Base-by-base conservation (phyloP, 768 basidiomycete species). In the Lactarius sanguifluus region DNA sequence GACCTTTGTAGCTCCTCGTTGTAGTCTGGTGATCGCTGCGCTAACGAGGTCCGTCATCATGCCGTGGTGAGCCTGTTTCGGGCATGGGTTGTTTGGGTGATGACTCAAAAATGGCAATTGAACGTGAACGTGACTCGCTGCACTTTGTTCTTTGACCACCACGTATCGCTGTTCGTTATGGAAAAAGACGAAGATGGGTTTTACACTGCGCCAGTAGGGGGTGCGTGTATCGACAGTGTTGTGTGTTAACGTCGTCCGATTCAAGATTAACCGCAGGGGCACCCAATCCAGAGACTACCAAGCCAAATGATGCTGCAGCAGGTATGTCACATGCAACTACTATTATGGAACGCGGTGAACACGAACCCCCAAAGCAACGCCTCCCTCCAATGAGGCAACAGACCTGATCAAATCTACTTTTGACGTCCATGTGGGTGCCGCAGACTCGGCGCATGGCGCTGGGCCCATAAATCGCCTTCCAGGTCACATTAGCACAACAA, bases 401-500 rank as follows among this genome's bases (percentile, higher is more conserved):
- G 89, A 92, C 74, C 83, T 94, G 43, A 83, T 92, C 72, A 83
- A 86, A 68, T 88, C 90, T n/a, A 87, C 85, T 30, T 94, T 91
- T 73, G 91, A 94, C 77, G 92, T 94, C 69, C 83, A 85, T 72
- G 92, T 92, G 75, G 64, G 87, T 76, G 34, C 40, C 25, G 47
- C 43, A 28, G 23, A 56, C 23, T 64, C n/a, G 66, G 9, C 57
- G 57, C 25, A 32, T 28, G 25, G 40, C 40, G 9, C 28, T 16
- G 55, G 28, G 38, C 32, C 62, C 45, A 59, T 64, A 58, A 59
- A 55, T 59, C 34, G 50, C 56, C 47, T 30, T 67, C 36, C 72
- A 94, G 94, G 95, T 99, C 69, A 98, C 95, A 23, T 84, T 98
- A 65, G 95, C 95, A 59, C 96, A 98, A 79, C 93, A 96, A 75